These are phyloP conservation scores for Thelonectria olida DNA, from an alignment of 2,329 filamentous ascomycete genomes.

Conservation along the genomic window DNA sequence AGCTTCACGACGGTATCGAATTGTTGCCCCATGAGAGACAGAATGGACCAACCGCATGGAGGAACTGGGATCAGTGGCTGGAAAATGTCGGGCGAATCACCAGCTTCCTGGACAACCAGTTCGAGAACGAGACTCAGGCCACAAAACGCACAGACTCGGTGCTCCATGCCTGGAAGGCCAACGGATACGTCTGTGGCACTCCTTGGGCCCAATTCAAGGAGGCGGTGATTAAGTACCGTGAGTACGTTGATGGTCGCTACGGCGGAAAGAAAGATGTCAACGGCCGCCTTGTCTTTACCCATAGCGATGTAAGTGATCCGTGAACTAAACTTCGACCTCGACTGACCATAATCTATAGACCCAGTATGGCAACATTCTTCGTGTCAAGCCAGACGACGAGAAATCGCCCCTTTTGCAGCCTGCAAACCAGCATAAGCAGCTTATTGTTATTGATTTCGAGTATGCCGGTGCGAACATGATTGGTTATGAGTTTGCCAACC, in stretches of 20 bases:
- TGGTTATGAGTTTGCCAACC: slow-evolving; percentile 94
- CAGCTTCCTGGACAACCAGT: slow-evolving; percentile 65
- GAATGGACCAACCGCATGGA: slow-evolving; percentile 84
- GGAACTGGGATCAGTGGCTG: slow-evolving; percentile 95
- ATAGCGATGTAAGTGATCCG: slow-evolving; percentile 81
- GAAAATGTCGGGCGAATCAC: slow-evolving; percentile 70
- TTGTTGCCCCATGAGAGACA: slow-evolving; percentile 81
- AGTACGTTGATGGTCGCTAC: slow-evolving; percentile 77
- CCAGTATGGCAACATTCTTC: slow-evolving; percentile 97
- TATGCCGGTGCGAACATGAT: slow-evolving; percentile 90
- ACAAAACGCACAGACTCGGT: slow-evolving; percentile 38
- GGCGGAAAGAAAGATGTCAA: slow-evolving; percentile 73
- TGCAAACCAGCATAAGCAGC: slow-evolving; percentile 92
- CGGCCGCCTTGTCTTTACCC: slow-evolving; percentile 87
- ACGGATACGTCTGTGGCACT: slow-evolving; percentile 82
- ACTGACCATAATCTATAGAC: slow-evolving; percentile 64
- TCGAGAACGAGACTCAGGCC: slow-evolving; percentile 53
- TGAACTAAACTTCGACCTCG: background rate
- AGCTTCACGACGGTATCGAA: slow-evolving; percentile 93
- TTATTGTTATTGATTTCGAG: slow-evolving; percentile 98
- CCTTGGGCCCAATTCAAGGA: slow-evolving; percentile 82
- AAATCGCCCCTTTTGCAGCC: slow-evolving; percentile 89
- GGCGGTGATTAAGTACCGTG: slow-evolving; percentile 80
- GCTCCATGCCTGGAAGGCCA: slow-evolving; percentile 68
- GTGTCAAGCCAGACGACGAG: slow-evolving; percentile 71